Base-by-base conservation (phyloP, 352 stramenopile species). In the Phytophthora megakarya region DNA sequence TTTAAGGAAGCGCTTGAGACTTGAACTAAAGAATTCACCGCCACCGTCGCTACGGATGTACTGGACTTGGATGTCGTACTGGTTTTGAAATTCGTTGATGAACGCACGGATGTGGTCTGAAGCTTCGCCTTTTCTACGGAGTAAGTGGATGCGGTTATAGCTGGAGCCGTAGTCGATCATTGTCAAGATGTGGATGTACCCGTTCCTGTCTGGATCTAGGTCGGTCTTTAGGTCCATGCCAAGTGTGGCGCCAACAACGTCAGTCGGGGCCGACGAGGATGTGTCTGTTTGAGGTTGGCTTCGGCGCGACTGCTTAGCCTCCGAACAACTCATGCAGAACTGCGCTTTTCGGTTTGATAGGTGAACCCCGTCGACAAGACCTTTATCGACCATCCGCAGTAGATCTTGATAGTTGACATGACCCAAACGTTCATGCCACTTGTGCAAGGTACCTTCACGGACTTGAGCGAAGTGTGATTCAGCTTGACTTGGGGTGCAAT, bases 291-390 rank as follows among this genome's bases (percentile, higher is more conserved):
- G 22, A 16, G 25, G 40, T 15, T 55, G 19, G 11, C 23, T 37
- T 35, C 43, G 35, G 3, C 45, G 45, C 3, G 44, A 21, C 44
- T 64, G 55, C 18, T 64, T 56, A 15, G 44, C 35, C 50, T 64
- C 44, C 4, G 55, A 25, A 19, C 55, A 64, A 13, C 35, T 55
- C 44, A 64, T 64, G 19, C 55, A 64, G 26, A 64, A 56, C n/a
- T 56, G 11, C 0, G 38, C n/a, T 10, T 50, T 49, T 10, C 25
- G 5, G 26, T 56, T 56, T 13, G 33, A 40, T 7, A 40, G 10
- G 3, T 22, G 11, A 10, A 64, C 43, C 2, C 33, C 55, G 1
- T 8, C 35, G 1, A 35, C 55, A 7, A 49, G 26, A 22, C 38
- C 38, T 23, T 56, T 56, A 37, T 64, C 33, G 3, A 50, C 8